Evolutionary conservation across 2,329 filamentous ascomycete species (phyloP).

Genomic region (Beauveria rudraprayagi): DNA sequence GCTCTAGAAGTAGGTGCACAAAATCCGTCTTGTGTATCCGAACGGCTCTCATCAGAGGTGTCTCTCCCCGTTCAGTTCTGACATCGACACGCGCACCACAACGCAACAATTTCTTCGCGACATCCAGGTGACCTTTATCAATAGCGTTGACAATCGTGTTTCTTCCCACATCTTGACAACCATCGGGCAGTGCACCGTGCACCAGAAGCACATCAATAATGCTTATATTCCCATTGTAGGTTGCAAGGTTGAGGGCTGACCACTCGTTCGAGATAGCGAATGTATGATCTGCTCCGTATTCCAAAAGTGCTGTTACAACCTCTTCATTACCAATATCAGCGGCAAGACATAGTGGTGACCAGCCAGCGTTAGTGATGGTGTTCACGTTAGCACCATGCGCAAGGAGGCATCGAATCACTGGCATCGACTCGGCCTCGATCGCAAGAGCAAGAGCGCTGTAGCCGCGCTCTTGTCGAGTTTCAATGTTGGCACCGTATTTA

Average conservation of each 20-base stretch:
- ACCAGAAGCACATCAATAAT: neutral
- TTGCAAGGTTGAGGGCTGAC: conserved; percentile 22
- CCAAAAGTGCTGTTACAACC: conserved; percentile 10
- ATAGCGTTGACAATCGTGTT: conserved; percentile 4
- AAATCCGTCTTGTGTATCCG: neutral
- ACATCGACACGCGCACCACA: conserved; percentile 1
- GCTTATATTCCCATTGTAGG: conserved; percentile 12
- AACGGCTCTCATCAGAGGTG: conserved; percentile 3
- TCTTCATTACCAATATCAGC: conserved; percentile 13
- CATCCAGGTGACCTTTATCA: conserved; percentile 15
- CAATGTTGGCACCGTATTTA: conserved; percentile 3
- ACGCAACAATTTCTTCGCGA: neutral
- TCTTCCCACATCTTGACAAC: neutral
- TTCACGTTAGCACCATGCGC: conserved; percentile 22
- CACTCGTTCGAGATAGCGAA: conserved; percentile 14
- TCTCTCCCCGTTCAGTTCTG: neutral
- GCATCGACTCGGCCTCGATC: neutral
- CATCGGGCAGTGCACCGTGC: neutral
- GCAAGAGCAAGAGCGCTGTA: conserved; percentile 13
- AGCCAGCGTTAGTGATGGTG: conserved; percentile 14
- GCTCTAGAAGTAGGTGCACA: neutral
- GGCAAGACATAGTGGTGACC: conserved; percentile 22
- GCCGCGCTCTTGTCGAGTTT: conserved; percentile 8
- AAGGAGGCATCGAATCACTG: conserved; percentile 8
- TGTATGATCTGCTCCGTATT: conserved; percentile 22